phyloP scores from a whole-genome alignment of 345 rosid genomes.

The Punica granatum region DNA sequence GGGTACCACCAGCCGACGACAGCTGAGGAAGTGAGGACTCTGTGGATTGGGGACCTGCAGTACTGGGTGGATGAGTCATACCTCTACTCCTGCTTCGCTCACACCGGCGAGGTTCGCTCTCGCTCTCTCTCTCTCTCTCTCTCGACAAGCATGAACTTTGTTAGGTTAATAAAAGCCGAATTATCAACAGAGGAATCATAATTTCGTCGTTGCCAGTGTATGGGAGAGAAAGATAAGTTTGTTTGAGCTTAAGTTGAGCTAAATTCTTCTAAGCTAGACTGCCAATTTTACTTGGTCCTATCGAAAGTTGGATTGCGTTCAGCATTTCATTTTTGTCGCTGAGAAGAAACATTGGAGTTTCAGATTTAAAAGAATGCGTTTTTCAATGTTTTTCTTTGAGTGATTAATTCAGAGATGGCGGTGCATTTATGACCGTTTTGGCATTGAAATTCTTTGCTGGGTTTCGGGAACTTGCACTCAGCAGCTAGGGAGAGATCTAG shows the following conservation, averaged over 20 bases:
- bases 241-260: neutral
- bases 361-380: neutral
- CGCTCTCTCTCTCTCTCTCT: neutral
- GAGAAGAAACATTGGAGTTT: neutral
- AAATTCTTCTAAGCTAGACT: neutral
- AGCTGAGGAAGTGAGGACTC: conserved; percentile 86
- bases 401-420: neutral
- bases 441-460: neutral
- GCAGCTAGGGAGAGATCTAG: neutral
- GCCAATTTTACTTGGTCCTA: neutral
- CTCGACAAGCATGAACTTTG: neutral
- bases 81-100: conserved; percentile 84
- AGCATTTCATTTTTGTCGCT: neutral
- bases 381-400: neutral
- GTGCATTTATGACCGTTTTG: neutral
- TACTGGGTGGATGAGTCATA: conserved; percentile 89
- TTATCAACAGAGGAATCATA: neutral
- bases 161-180: neutral
- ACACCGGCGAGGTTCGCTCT: conserved; percentile 79
- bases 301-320: neutral
- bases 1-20: conserved; percentile 84
- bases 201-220: neutral
- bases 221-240: neutral
- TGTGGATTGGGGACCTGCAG: conserved; percentile 97
- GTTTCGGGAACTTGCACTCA: neutral